A percentile compares a stretch with the other conserved stretches of the same genome.
These are phyloP conservation scores for Podospora tetraspora DNA, from an alignment of 495 filamentous ascomycete species.

Conservation along the genomic window DNA sequence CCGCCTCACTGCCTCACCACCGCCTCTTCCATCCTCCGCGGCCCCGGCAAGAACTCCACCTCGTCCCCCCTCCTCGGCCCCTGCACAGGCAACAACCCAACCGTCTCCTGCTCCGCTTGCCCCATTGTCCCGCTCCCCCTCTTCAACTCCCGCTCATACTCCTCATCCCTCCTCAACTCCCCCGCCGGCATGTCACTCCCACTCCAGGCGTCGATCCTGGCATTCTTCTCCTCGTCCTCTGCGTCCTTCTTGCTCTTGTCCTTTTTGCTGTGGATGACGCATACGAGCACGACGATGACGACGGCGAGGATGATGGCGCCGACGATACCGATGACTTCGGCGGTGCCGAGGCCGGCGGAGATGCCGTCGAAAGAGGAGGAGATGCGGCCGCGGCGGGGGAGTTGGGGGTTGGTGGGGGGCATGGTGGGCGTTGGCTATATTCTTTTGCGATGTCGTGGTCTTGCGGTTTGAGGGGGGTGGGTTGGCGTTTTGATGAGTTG, in stretches of 20 bases:
- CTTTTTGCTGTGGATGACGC: not conserved
- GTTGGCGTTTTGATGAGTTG: not conserved
- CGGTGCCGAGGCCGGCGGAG: not conserved
- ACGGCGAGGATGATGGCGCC: not conserved
- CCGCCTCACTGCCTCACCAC: not conserved
- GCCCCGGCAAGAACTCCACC: too few species aligned
- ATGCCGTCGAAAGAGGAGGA: not conserved
- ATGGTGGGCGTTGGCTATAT: not conserved
- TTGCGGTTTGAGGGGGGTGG: too few species aligned
- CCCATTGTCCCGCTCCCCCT: not conserved
- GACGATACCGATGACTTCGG: not conserved
- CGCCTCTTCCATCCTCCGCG: not conserved
- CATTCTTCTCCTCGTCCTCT: not conserved
- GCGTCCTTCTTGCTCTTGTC: not conserved
- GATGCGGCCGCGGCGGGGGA: not conserved
- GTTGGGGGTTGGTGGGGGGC: not conserved
- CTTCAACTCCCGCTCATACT: not conserved
- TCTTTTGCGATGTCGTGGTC: not conserved
- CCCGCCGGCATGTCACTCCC: not conserved
- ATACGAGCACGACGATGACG: not conserved
- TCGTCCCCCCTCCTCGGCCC: not conserved
- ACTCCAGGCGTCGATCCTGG: not conserved
- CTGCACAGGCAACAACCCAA: not conserved
- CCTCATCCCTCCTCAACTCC: not conserved
- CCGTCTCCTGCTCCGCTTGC: not conserved